A percentile compares a stretch with the other conserved stretches of the same genome.
phyloP scores from a whole-genome alignment of 1,139 yeast species.

The Taphrina pruni region DNA sequence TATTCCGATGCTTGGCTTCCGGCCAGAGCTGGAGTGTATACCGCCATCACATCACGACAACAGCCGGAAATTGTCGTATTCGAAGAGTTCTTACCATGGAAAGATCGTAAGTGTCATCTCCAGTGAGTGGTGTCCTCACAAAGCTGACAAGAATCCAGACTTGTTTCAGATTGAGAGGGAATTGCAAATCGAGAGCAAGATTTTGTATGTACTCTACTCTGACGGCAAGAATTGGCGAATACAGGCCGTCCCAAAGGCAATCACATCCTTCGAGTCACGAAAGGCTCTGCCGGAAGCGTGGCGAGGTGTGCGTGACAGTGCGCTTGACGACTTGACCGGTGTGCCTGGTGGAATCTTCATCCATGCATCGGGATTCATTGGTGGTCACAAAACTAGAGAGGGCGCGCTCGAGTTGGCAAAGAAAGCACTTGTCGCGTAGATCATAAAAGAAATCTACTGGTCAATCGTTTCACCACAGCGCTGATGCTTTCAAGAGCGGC shows the following conservation, averaged over 20 bases:
- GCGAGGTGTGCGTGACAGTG: conserved; percentile 93
- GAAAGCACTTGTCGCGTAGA: conserved; percentile 53
- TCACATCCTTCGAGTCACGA: conserved; percentile 74
- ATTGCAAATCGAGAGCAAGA: conserved; percentile 59
- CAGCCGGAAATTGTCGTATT: conserved; percentile 64
- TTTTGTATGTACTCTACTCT: conserved; percentile 77
- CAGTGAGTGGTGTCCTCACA: too few species aligned
- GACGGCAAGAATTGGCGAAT: conserved; percentile 85
- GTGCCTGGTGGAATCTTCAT: conserved; percentile 85
- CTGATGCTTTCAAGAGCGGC: too few species aligned
- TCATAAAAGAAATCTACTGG: too few species aligned
- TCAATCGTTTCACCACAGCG: too few species aligned
- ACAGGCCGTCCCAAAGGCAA: conserved; percentile 81
- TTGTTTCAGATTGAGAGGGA: conserved; percentile 75
- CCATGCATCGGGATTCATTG: conserved; percentile 97
- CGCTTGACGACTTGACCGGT: conserved; percentile 71
- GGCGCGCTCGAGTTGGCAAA: conserved; percentile 80
- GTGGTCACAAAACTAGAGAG: conserved; percentile 84
- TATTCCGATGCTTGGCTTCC: conserved; percentile 91
- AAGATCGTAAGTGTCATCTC: conserved; percentile 60
- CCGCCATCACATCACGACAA: conserved; percentile 61
- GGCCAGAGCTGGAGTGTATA: conserved; percentile 75
- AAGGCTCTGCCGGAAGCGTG: conserved; percentile 85
- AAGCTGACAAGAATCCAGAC: conserved; percentile 49
- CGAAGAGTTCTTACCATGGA: conserved; percentile 87